Percentiles rank a stretch among this genome's conserved stretches.
These are phyloP conservation scores for Raphanus sativus DNA, from an alignment of 345 rosid species.

Conservation along the genomic window DNA sequence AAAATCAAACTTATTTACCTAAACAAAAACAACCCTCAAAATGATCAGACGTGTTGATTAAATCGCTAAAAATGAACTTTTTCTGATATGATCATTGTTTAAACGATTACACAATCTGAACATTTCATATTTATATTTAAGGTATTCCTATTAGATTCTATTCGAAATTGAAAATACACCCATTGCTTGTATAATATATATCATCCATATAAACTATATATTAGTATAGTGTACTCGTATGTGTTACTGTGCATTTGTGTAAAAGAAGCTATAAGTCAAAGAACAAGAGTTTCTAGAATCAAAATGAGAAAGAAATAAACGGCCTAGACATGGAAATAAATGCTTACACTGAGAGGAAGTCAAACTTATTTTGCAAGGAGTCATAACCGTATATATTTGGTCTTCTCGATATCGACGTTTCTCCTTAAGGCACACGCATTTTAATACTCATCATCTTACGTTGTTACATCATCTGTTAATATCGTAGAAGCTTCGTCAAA, in stretches of 20 bases:
- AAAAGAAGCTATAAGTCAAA: conserved; percentile 20
- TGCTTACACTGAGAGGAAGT: conserved; percentile 27
- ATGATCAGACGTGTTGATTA: neutral
- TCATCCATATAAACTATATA: neutral
- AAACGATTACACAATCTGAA: neutral
- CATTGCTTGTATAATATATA: neutral
- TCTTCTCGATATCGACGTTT: conserved; percentile 33
- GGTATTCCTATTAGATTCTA: neutral
- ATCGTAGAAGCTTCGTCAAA: conserved; percentile 10
- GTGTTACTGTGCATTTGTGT: neutral
- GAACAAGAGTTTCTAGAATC: conserved; percentile 32
- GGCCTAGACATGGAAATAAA: conserved; percentile 30
- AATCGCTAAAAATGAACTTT: neutral
- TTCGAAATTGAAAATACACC: conserved; percentile 10
- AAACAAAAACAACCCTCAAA: neutral
- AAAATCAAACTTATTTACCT: neutral
- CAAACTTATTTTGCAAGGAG: conserved; percentile 30
- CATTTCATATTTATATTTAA: neutral
- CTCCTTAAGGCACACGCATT: conserved; percentile 25
- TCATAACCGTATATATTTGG: conserved; percentile 14
- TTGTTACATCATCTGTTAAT: neutral
- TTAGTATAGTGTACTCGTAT: neutral
- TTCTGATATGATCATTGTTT: neutral
- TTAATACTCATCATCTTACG: conserved; percentile 7
- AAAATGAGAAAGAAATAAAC: neutral